These are phyloP conservation scores for Xylaria sp. DNA, from an alignment of 2,329 filamentous ascomycete species.

Conservation along the genomic window DNA sequence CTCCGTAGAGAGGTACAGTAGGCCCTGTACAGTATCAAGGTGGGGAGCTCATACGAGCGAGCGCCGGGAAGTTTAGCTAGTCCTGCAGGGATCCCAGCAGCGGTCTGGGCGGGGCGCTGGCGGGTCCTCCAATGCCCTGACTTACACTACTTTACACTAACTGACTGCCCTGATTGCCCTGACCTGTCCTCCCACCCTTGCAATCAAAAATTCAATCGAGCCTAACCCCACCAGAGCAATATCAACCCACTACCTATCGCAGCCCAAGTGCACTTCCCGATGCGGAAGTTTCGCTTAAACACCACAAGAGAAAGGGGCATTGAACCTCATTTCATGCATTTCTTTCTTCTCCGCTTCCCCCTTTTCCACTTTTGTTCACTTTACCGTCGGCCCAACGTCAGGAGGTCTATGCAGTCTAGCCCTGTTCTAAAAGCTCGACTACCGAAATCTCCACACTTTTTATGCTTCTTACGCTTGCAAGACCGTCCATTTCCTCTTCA, in stretches of 20 bases:
- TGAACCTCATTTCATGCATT: constrained; percentile 32
- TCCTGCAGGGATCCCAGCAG: constrained; percentile 33
- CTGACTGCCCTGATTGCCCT: constrained; percentile 20
- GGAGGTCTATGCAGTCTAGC: constrained; percentile 29
- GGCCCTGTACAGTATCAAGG: constrained; percentile 4
- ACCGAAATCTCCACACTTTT: constrained; percentile 34
- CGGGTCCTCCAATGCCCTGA: constrained; percentile 26
- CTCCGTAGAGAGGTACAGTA: too few relatives aligned
- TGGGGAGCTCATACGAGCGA: constrained; percentile 33
- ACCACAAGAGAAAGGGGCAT: constrained; percentile 27
- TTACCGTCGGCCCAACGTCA: constrained; percentile 16
- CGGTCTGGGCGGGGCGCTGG: constrained; percentile 21
- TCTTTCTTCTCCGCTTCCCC: constrained; percentile 18
- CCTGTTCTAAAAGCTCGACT: constrained; percentile 33
- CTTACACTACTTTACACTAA: too few relatives aligned
- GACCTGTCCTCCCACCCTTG: constrained; percentile 20
- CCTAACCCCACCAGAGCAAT: constrained; percentile 32
- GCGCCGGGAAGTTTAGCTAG: constrained; percentile 30
- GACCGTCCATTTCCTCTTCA: not conserved
- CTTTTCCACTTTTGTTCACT: constrained; percentile 27
- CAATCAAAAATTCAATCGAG: constrained; percentile 26
- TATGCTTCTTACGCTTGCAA: constrained; percentile 12
- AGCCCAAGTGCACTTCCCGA: constrained; percentile 21
- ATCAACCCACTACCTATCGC: constrained; percentile 33
- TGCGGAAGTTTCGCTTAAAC: constrained; percentile 31